These are phyloP conservation scores for Boletus vinaceobasis DNA, from an alignment of 768 basidiomycete genomes.

Conservation along the genomic window DNA sequence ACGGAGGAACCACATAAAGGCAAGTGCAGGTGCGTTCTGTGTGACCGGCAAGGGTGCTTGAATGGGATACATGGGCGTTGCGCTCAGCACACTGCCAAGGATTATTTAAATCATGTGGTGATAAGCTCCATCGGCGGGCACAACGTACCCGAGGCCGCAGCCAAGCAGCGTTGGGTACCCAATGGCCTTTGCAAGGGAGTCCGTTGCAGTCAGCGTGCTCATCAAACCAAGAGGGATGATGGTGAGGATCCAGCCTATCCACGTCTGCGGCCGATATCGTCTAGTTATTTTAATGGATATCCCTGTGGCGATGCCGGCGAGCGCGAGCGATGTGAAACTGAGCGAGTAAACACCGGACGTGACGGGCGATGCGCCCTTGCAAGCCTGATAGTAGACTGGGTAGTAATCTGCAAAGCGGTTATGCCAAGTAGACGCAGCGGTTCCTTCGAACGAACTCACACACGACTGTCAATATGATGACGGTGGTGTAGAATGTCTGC, in stretches of 20 bases:
- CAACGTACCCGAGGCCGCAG: slow-evolving; percentile 4
- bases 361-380: slow-evolving; percentile 34
- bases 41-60: slow-evolving; percentile 43
- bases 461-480: slow-evolving; percentile 12
- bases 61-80: slow-evolving; percentile 40
- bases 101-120: background rate
- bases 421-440: background rate
- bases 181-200: slow-evolving; percentile 20
- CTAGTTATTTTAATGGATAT: slow-evolving; percentile 25
- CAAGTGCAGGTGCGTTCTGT: slow-evolving; percentile 42
- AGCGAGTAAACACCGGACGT: slow-evolving; percentile 28
- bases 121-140: background rate
- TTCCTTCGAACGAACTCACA: slow-evolving; percentile 17
- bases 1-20: slow-evolving; percentile 40
- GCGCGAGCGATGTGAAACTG: slow-evolving; percentile 21
- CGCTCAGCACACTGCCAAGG: background rate
- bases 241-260: slow-evolving; percentile 32
- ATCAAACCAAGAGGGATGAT: slow-evolving; percentile 38
- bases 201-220: slow-evolving; percentile 24
- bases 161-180: slow-evolving; percentile 1
- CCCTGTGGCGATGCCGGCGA: slow-evolving; percentile 33
- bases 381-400: slow-evolving; percentile 45
- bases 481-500: slow-evolving; percentile 23
- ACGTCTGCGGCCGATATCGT: slow-evolving; percentile 33
- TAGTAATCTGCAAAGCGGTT: slow-evolving; percentile 34